Conservation (phyloP, 2,329 filamentous ascomycete genomes). For the Colletotrichum cordylinicola region DNA sequence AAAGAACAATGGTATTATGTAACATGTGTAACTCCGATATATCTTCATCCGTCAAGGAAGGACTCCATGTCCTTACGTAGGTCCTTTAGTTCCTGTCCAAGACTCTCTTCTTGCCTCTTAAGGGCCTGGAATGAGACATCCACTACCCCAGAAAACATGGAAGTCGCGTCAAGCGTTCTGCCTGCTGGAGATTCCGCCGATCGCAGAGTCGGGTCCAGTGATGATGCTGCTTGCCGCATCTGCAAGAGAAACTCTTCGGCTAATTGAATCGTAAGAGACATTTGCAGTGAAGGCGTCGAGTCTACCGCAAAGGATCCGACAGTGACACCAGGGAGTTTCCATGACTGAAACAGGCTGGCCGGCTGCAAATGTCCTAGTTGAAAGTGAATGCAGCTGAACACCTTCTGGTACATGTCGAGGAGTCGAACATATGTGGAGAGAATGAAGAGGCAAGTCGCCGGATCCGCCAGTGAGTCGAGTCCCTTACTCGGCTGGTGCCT, state of each 20-base stretch:
- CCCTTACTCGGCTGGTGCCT: neutral
- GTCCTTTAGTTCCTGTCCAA: constrained; percentile 36
- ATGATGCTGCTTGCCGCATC: constrained; percentile 36
- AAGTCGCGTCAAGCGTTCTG: constrained; percentile 25
- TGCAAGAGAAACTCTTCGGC: constrained; percentile 44
- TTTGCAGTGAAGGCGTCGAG: constrained; percentile 44
- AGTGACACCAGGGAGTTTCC: constrained; percentile 46
- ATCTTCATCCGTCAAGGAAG: constrained; percentile 28
- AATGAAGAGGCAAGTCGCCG: constrained; percentile 42
- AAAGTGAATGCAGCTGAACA: constrained; percentile 40
- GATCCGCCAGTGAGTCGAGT: constrained; percentile 30
- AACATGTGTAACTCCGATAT: neutral
- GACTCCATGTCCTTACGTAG: constrained; percentile 38
- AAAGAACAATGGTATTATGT: neutral
- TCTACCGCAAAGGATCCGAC: constrained; percentile 46
- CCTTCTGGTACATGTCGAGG: constrained; percentile 45
- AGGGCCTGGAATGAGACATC: constrained; percentile 29
- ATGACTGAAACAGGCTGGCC: constrained; percentile 35
- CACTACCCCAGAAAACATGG: constrained; percentile 37
- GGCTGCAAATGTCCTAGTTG: constrained; percentile 35
- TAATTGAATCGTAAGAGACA: constrained; percentile 47
- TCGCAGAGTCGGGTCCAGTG: constrained; percentile 29
- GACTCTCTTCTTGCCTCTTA: constrained; percentile 37
- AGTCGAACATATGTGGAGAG: constrained; percentile 44
- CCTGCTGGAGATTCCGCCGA: constrained; percentile 1